Conservation (phyloP, 371 early-diverging fungal genomes). For the Mortierella sp. region DNA sequence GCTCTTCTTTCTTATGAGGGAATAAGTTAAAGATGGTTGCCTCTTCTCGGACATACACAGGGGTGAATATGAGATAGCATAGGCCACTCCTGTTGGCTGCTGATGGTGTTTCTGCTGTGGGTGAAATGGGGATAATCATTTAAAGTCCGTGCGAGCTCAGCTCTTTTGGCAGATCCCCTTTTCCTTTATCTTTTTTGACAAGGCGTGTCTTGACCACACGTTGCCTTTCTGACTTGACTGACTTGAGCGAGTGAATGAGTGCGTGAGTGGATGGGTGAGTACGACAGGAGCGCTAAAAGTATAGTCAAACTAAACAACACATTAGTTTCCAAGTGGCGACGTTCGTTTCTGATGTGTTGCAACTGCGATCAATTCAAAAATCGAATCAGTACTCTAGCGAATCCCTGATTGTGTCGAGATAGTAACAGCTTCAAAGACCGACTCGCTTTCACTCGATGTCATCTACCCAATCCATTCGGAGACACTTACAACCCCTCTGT, state of each 20-base stretch:
- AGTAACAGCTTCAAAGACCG: not conserved
- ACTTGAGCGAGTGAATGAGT: no score
- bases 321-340: not conserved
- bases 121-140: not conserved
- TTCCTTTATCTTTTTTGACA: not conserved
- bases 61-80: not conserved
- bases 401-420: not conserved
- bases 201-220: not conserved
- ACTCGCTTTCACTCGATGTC: not conserved
- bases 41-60: not conserved
- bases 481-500: not conserved
- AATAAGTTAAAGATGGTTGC: no score
- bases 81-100: not conserved
- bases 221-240: not conserved
- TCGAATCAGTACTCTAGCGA: constrained; percentile 11
- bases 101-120: not conserved
- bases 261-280: not conserved
- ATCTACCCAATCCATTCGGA: not conserved
- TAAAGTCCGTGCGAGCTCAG: constrained; percentile 10
- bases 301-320: not conserved
- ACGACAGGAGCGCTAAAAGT: not conserved
- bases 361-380: not conserved
- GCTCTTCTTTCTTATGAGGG: not conserved
- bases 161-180: constrained; percentile 1
- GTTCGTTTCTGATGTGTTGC: not conserved